Evolutionary conservation across 1,284 basidiomycete species (phyloP), one percentile per base, ranked within the genome.

Genomic region (Microbotryum lychnidis-dioicae): DNA sequence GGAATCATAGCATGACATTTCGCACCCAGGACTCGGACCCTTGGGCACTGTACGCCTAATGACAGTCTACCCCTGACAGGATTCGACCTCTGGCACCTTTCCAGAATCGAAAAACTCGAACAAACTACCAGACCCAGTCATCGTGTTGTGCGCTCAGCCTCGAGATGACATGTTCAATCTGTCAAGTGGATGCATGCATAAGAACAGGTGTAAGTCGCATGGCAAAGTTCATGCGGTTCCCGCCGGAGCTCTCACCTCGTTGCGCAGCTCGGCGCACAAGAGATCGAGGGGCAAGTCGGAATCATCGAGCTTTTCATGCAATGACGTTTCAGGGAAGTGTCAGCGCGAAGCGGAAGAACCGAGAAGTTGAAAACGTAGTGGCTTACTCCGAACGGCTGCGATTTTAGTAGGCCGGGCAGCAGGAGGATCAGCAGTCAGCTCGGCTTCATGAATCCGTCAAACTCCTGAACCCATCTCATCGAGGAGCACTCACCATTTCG

Each of bases 191-290:
- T 23, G 6, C 14, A 7, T 21, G 50, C 27, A 14, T 44, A 27
- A 23, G 23, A n/a, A 47, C 10, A 20, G 18, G 23, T 2, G 25
- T 25, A 21, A 44, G 10, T 49, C 20, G 37, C 4, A 27, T 21
- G 37, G 4, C 18, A 21, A 23, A 20, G 50, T 3, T 10, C 20
- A 37, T 25, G 16, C 6, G 37, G 37, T 42, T 4, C 14, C 5
- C 1, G 4, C 16, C 12, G 37, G 37, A 18, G 37, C 6, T 25
- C 61, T 21, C 45, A 66, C 64, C 62, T 72, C 71, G 56, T 71
- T 70, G 16, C 70, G 50, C 7, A 73, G 56, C 33, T 73, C 72
- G 21, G 69, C 69, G 55, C 70, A 71, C 21, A 70, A 68, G 14
- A 70, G 58, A 54, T 70, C 71, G 21, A 73, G 63, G 4, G 69